Evolutionary conservation across 192 early-diverging fungal species (phyloP), one percentile per base, ranked within the genome.

Genomic region (Radiomyces spectabilis): DNA sequence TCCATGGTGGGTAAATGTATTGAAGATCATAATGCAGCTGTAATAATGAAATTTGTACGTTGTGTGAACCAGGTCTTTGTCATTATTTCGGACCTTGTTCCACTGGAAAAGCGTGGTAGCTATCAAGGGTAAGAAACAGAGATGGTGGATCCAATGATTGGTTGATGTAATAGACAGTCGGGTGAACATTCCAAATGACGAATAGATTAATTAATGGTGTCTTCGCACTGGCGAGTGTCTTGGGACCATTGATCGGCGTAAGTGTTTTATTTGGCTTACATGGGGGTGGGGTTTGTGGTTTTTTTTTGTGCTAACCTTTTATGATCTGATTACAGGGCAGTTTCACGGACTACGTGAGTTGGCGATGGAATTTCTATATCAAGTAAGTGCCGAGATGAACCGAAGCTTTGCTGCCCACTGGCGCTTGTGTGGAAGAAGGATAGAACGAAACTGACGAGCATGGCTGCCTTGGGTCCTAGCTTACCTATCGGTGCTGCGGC

Each of bases 41-140:
- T n/a, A n/a, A n/a, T n/a, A n/a, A n/a, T n/a, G n/a, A n/a, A n/a
- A n/a, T n/a, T n/a, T n/a, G n/a, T n/a, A n/a, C n/a, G n/a, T n/a
- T n/a, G n/a, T n/a, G n/a, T n/a, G n/a, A n/a, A n/a, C n/a, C n/a
- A n/a, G n/a, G n/a, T n/a, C n/a, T 75, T 94, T 35, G 82, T 95
- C 37, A 86, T 94, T 34, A 79, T 95, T 29, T 75, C 90, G 2
- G 95, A 96, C 56, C 77, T 98, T 48, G 83, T 96, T 15, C 78
- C 85, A 22, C 53, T 85, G 16, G 78, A 85, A 31, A 82, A 96
- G 51, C 74, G 91, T 18, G 88, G 89, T 30, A 93, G 91, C 62
- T 70, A 64, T 22, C 60, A 63, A 56, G 68, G 68, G 64, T 66
- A 49, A 47, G 42, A 13, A 53, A 47, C 46, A 48, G 0, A 48